Evolutionary conservation across 345 rosid genomes (phyloP).

Genomic region (Erucastrum elatum): DNA sequence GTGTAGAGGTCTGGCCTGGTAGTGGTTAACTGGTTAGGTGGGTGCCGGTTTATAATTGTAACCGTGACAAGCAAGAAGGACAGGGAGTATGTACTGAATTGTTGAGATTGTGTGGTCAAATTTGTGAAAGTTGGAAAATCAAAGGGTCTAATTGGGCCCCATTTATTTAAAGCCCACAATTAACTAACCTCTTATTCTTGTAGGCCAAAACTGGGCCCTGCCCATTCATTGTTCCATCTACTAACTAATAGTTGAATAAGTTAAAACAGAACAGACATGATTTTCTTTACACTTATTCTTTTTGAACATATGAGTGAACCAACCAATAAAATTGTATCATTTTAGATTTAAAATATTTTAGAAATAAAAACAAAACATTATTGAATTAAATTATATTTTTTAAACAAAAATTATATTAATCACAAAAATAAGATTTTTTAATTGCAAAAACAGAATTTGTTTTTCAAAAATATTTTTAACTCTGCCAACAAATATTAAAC

Average conservation of each 20-base stretch:
- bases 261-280: conserved; percentile 1
- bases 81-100: conserved; percentile 6
- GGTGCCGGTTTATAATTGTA: conserved; percentile 1
- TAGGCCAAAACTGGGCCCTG: conserved; percentile 35
- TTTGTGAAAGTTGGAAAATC: conserved; percentile 1
- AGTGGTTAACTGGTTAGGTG: conserved; percentile 6
- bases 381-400: too few species aligned
- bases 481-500: too few species aligned
- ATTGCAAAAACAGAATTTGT: too few species aligned
- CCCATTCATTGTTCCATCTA: conserved; percentile 36
- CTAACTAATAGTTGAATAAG: conserved; percentile 12
- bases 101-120: conserved; percentile 21
- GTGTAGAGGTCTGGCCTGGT: conserved; percentile 8
- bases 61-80: conserved; percentile 17
- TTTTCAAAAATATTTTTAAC: too few species aligned
- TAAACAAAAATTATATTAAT: too few species aligned
- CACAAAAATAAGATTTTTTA: too few species aligned
- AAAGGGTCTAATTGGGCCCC: conserved; percentile 15
- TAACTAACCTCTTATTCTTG: conserved; percentile 11
- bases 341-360: too few species aligned
- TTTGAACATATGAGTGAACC: too few species aligned
- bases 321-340: too few species aligned
- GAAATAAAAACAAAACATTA: too few species aligned
- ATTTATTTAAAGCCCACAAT: conserved; percentile 29
- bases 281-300: neutral